Base-by-base conservation (phyloP, 2,329 filamentous ascomycete genomes). In the Corniculantispora saksenae region DNA sequence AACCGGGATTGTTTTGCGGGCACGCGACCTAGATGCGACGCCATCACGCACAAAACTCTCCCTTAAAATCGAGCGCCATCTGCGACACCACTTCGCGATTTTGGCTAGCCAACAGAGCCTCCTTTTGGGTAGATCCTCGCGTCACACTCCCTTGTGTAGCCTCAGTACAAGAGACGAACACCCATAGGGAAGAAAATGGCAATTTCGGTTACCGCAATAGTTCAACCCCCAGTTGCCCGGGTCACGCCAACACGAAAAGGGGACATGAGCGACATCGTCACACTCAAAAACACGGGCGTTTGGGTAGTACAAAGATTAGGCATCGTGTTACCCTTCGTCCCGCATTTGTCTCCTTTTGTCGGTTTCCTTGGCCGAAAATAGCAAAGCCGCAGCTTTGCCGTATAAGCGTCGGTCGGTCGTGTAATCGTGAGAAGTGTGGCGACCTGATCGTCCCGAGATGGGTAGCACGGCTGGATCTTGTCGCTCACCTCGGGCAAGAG, bases 141-240 rank as follows among this genome's bases (percentile, higher is more conserved):
- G 38, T 55, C 27, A 25, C 19, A 5, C 38, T 62, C 60, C 50
- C 50, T 62, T 55, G 60, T 54, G 35, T 23, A 23, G 54, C 40
- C n/a, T 25, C 59, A 13, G 15, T 19, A 40, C 35, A 43, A 61
- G 21, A 50, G 58, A 51, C 29, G 47, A 40, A 54, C 48, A 12
- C 15, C 15, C 21, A 32, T 1, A 27, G n/a, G 47, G 47, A 6
- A 19, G 21, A 50, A n/a, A 43, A 19, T 21, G 23, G 35, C 40
- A 54, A 47, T 62, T 19, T 55, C 50, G 59, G 59, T 15, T 35
- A 27, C 40, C 25, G 19, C 25, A 43, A 54, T 29, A 25, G 58
- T 40, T 61, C 47, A 35, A 35, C 7, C 5, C 21, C 13, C 29
- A 50, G 21, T 17, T 35, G 48, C 25, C n/a, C 19, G 35, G 10